Conservation (phyloP, 2,329 filamentous ascomycete genomes). For the Calonectria henricotiae region DNA sequence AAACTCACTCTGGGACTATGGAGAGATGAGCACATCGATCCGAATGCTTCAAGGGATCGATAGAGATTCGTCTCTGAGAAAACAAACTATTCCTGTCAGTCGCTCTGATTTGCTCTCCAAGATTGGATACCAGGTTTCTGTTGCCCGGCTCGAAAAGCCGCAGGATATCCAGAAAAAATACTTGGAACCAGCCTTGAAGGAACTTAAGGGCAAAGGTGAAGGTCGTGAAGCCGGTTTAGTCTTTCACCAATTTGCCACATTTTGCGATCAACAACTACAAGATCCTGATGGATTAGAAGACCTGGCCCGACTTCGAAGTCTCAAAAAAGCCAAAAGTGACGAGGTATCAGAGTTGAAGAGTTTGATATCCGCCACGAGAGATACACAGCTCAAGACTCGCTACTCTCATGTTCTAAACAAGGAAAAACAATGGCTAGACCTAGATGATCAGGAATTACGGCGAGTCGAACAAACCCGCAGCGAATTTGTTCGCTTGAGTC, state of each 20-base stretch:
- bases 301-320: constrained; percentile 82
- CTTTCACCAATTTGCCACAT: constrained; percentile 94
- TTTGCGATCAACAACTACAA: constrained; percentile 95
- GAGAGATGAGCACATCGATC: constrained; percentile 91
- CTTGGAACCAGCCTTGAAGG: constrained; percentile 85
- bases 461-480: constrained; percentile 83
- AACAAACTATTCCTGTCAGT: constrained; percentile 81
- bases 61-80: constrained; percentile 71
- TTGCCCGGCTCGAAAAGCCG: constrained; percentile 91
- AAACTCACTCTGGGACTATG: constrained; percentile 93
- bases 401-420: constrained; percentile 77
- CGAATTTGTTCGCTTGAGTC: constrained; percentile 87
- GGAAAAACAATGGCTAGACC: constrained; percentile 89
- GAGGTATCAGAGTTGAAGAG: constrained; percentile 84
- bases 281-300: constrained; percentile 90
- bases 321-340: constrained; percentile 85
- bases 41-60: constrained; percentile 86
- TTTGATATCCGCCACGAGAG: constrained; percentile 67
- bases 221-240: constrained; percentile 87
- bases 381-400: constrained; percentile 69
- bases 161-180: constrained; percentile 92
- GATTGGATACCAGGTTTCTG: constrained; percentile 89
- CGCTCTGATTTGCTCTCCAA: constrained; percentile 87
- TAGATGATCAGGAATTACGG: constrained; percentile 90
- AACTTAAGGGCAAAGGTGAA: constrained; percentile 79